Base-by-base conservation (phyloP, 257 asterid genomes). In the Jasminum sambac region DNA sequence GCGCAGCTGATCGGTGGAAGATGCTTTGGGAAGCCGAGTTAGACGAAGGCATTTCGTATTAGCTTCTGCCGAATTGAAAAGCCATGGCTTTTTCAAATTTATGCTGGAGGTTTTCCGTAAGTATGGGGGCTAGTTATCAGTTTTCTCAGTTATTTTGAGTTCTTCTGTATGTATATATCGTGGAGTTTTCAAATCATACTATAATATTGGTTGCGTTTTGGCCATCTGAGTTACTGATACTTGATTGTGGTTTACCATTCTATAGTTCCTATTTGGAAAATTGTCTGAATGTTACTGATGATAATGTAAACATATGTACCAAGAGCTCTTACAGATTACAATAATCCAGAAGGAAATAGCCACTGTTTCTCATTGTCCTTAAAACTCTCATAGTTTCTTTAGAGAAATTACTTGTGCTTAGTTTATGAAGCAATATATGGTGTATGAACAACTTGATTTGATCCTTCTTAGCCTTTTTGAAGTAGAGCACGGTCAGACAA, bases 1-100 rank as follows among this genome's bases (percentile, higher is more conserved):
- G 71, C 57, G 87, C 81, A 39, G 93, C 76, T 52, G 96, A 89
- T 66, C 78, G 66, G 19, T 84, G 89, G 92, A 84, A 82, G 84
- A 77, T 81, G 79, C 84, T 86, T 81, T 85, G 91, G 95, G 78
- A 71, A 23, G 87, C 80, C 67, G 80, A 79, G 58, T 74, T 79
- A 19, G 89, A 76, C 66, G 68, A 81, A 64, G 78, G 78, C 52
- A 55, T 76, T 65, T 79, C 86, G 26, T 41, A 74, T 65, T 71
- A 58, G 11, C 36, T 50, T 55, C 62, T 55, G 62, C 62, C 10
- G 36, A 55, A 21, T 55, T 55, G n/a, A 21, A 55, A 55, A 55
- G 62, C 62, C 34, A 55, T 21, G 16, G 36, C 23, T 6, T 55
- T 55, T 23, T 23, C 8, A 23, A 55, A 55, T 19, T 55, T 55